A percentile compares a stretch with the other conserved stretches of the same genome.
Evolutionary conservation across 176 grass and related monocot genomes (phyloP).

Genomic region (Pontederia paniculata): DNA sequence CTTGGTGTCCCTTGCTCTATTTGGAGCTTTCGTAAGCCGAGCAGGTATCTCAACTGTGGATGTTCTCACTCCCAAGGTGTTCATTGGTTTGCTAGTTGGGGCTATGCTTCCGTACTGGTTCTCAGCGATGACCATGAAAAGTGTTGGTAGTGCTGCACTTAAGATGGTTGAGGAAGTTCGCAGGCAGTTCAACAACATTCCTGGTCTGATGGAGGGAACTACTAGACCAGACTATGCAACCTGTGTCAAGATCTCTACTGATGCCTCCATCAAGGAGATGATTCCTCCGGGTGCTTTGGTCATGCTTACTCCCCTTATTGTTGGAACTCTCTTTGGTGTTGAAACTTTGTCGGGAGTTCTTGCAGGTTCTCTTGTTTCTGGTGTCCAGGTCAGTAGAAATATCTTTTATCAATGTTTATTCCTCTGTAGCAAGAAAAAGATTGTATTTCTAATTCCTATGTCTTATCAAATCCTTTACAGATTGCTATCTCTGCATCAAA

Average conservation of each 20-base stretch:
- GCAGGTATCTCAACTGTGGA: slow-evolving; percentile 56
- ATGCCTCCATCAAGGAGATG: slow-evolving; percentile 86
- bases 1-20: slow-evolving; percentile 80
- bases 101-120: slow-evolving; percentile 91
- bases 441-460: no score
- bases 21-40: slow-evolving; percentile 80
- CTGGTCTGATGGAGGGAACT: slow-evolving; percentile 73
- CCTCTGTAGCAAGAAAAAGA: no score
- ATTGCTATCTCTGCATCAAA: slow-evolving; percentile 92
- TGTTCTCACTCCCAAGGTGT: slow-evolving; percentile 70
- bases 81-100: slow-evolving; percentile 71
- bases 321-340: slow-evolving; percentile 64
- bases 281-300: slow-evolving; percentile 78
- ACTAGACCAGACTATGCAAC: slow-evolving; percentile 70
- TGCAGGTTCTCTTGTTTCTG: slow-evolving; percentile 78
- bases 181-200: slow-evolving; percentile 69
- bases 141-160: slow-evolving; percentile 73
- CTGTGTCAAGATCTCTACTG: slow-evolving; percentile 84
- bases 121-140: slow-evolving; percentile 93
- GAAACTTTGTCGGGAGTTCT: slow-evolving; percentile 81
- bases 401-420: not conserved
- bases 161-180: slow-evolving; percentile 92
- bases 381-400: slow-evolving; percentile 50
- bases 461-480: slow-evolving; percentile 29
- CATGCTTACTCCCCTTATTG: slow-evolving; percentile 73